Conservation (phyloP, 164 flowering plant species). For the Warburgia ugandensis region DNA sequence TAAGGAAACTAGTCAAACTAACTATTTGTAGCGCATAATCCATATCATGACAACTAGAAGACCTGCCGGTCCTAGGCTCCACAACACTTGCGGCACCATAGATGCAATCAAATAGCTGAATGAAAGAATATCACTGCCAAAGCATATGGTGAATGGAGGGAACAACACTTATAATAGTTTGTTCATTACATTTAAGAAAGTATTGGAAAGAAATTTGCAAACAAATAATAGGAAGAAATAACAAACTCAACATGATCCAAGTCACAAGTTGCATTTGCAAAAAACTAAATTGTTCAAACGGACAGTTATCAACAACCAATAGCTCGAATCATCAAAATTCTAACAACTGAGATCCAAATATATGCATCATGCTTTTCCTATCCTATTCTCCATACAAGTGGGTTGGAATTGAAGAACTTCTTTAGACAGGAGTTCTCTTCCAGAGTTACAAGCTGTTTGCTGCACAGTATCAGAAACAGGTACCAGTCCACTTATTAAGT, state of each 20-base stretch:
- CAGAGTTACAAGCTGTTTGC: constrained; percentile 7
- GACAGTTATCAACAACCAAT: background rate
- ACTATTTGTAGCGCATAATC: too few species aligned
- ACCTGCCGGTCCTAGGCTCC: constrained; percentile 85
- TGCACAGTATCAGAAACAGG: constrained; percentile 7
- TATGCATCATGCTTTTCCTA: background rate
- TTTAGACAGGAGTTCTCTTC: constrained; percentile 3
- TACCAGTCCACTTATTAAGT: too few species aligned
- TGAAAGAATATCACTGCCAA: background rate
- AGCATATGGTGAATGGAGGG: background rate
- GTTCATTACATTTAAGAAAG: too few species aligned
- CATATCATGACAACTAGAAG: too few species aligned
- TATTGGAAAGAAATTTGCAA: too few species aligned
- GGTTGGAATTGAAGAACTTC: background rate
- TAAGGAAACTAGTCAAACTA: too few species aligned
- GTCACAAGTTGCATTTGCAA: background rate
- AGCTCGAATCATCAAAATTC: background rate
- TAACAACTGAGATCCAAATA: background rate
- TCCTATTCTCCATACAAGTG: too few species aligned
- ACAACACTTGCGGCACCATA: constrained; percentile 77
- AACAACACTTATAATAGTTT: background rate
- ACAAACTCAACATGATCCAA: background rate
- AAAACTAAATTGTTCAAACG: too few species aligned
- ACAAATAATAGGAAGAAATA: background rate
- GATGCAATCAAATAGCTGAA: constrained; percentile 84